Evolutionary conservation across 2,329 filamentous ascomycete genomes (phyloP).

Genomic region (Arachnomyces sp.): DNA sequence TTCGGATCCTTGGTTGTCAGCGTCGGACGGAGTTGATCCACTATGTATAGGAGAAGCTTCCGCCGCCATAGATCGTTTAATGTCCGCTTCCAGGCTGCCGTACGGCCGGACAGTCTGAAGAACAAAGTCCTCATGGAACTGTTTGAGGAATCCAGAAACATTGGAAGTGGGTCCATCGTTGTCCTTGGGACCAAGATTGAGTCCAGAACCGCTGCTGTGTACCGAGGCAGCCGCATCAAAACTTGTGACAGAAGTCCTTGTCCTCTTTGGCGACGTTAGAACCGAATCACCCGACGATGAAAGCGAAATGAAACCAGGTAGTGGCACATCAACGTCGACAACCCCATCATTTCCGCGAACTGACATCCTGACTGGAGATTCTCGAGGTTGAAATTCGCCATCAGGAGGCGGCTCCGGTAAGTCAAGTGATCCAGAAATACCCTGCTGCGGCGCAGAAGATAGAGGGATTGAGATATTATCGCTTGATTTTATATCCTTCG

Average conservation of each 20-base stretch:
- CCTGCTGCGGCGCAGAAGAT: conserved; percentile 15
- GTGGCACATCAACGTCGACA: conserved; percentile 53
- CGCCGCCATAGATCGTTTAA: conserved; percentile 49
- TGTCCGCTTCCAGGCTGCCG: conserved; percentile 43
- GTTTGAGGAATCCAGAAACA: conserved; percentile 51
- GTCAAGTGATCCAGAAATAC: conserved; percentile 14
- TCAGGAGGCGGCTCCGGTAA: conserved; percentile 22
- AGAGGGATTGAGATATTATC: conserved; percentile 31
- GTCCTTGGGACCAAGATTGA: conserved; percentile 24
- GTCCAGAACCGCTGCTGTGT: conserved; percentile 34
- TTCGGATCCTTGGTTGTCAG: conserved; percentile 27
- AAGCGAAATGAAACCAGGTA: conserved; percentile 45
- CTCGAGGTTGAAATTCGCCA: conserved; percentile 25
- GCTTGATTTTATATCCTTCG: conserved; percentile 18
- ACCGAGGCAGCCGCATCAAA: conserved; percentile 43
- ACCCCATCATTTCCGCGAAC: conserved; percentile 53
- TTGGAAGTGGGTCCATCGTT: conserved; percentile 44
- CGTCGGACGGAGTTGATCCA: conserved; percentile 25
- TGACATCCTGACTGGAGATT: conserved; percentile 45
- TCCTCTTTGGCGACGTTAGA: conserved; percentile 36
- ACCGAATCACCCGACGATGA: conserved; percentile 39
- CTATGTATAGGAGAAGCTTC: conserved; percentile 38
- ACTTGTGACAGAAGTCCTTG: conserved; percentile 44
- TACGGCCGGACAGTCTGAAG: conserved; percentile 54
- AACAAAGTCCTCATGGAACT: conserved; percentile 53